phyloP scores from a whole-genome alignment of 2,329 filamentous ascomycete species.

The Boeremia lycopersici region DNA sequence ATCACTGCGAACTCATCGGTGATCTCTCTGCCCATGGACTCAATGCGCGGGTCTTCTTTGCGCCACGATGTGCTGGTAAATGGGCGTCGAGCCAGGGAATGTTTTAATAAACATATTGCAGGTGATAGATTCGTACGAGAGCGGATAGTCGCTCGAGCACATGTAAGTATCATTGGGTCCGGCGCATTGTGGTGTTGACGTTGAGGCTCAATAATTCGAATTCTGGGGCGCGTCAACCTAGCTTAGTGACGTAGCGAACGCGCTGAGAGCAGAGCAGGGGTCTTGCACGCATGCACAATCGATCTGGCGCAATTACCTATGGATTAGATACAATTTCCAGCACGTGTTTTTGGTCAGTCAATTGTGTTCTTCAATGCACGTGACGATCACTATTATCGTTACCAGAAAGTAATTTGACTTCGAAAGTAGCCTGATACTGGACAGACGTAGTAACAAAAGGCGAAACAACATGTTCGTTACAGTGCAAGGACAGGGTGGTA shows the following conservation, averaged over 20 bases:
- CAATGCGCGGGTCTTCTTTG: conserved; percentile 56
- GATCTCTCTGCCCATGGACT: conserved; percentile 59
- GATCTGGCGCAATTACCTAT: background rate
- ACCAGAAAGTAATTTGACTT: no score
- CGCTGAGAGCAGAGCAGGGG: conserved; percentile 5
- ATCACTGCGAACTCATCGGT: conserved; percentile 67
- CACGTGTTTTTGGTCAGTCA: no score
- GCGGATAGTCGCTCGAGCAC: conserved; percentile 34
- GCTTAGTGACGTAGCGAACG: conserved; percentile 32
- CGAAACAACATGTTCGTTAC: no score
- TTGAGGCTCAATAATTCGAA: conserved; percentile 9
- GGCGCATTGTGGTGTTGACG: conserved; percentile 26
- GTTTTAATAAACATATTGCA: background rate
- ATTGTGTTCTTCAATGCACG: no score
- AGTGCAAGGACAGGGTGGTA: background rate
- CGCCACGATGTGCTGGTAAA: conserved; percentile 33
- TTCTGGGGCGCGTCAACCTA: conserved; percentile 11
- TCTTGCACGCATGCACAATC: conserved; percentile 6
- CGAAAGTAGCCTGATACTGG: no score
- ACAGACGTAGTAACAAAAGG: no score
- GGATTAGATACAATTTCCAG: no score
- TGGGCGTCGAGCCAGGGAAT: conserved; percentile 15
- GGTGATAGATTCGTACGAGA: conserved; percentile 15
- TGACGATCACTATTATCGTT: no score
- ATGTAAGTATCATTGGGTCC: conserved; percentile 40